phyloP scores from a whole-genome alignment of 2,329 filamentous ascomycete species.

The Fusarium anguioides region DNA sequence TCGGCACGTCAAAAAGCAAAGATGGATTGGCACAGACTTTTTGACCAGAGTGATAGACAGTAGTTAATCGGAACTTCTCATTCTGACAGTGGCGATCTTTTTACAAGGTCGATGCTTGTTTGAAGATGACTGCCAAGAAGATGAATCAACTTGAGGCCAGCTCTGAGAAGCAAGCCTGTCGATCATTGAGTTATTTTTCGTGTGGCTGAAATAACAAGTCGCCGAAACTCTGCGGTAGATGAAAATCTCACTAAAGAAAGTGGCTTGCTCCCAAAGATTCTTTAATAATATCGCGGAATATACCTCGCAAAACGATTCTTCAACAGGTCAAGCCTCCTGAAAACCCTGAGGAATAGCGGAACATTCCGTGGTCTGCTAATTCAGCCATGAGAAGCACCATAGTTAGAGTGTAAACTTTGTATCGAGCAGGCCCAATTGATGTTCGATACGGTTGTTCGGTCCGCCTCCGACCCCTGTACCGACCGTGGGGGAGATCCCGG shows the following conservation, averaged over 20 bases:
- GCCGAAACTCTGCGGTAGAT: too few relatives aligned
- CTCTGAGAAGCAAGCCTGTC: too few relatives aligned
- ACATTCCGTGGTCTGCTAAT: not conserved
- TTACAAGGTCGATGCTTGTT: not conserved
- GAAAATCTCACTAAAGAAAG: not conserved
- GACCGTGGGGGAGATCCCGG: conserved; percentile 20
- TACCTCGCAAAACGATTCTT: not conserved
- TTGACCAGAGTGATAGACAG: not conserved
- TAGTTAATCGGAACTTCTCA: not conserved
- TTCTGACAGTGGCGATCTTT: not conserved
- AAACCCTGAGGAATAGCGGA: not conserved
- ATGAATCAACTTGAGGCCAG: not conserved
- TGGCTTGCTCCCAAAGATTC: not conserved
- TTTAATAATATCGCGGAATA: not conserved
- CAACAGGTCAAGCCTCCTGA: not conserved
- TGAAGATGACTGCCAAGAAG: not conserved
- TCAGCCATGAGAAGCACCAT: not conserved
- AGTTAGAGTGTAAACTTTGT: not conserved
- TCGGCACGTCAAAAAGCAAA: conserved; percentile 3
- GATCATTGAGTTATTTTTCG: too few relatives aligned
- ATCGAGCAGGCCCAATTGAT: not conserved
- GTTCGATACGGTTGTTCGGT: not conserved
- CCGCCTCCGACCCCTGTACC: conserved; percentile 17
- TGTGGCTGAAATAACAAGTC: not conserved
- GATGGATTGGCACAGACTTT: not conserved